phyloP scores from a whole-genome alignment of 148 eudicot genomes.

The Rhododendron griersonianum region DNA sequence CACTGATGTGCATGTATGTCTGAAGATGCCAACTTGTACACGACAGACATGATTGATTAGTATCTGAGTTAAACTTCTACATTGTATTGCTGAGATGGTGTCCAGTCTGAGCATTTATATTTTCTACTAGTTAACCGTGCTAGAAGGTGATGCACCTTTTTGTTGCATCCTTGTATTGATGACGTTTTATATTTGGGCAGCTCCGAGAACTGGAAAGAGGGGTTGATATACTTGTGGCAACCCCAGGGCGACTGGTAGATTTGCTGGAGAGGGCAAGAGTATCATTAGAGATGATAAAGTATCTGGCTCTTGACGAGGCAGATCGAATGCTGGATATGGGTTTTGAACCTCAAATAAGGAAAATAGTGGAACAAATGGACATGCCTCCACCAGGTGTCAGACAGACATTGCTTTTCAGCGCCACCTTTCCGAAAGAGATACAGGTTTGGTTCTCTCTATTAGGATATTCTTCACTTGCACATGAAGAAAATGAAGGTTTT shows the following conservation, averaged over 20 bases:
- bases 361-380: slow-evolving; percentile 88
- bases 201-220: slow-evolving; percentile 85
- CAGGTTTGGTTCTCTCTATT: slow-evolving; percentile 47
- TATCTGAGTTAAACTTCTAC: background rate
- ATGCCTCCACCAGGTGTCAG: slow-evolving; percentile 75
- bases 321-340: slow-evolving; percentile 98
- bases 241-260: slow-evolving; percentile 91
- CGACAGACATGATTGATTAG: background rate
- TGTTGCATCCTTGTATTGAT: background rate
- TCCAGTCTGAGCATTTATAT: background rate
- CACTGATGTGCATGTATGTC: background rate
- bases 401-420: slow-evolving; percentile 92
- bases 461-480: background rate
- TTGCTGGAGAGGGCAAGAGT: slow-evolving; percentile 84
- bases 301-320: slow-evolving; percentile 90
- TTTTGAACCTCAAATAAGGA: slow-evolving; percentile 91
- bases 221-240: slow-evolving; percentile 92
- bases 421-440: slow-evolving; percentile 90
- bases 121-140: background rate
- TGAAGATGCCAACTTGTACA: background rate
- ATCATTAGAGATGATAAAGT: slow-evolving; percentile 56
- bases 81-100: background rate
- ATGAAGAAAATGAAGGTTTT: background rate
- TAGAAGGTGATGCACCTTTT: background rate
- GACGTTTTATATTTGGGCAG: slow-evolving; percentile 28